Conservation (phyloP, 371 early-diverging fungal genomes). For the Mucor sp. region DNA sequence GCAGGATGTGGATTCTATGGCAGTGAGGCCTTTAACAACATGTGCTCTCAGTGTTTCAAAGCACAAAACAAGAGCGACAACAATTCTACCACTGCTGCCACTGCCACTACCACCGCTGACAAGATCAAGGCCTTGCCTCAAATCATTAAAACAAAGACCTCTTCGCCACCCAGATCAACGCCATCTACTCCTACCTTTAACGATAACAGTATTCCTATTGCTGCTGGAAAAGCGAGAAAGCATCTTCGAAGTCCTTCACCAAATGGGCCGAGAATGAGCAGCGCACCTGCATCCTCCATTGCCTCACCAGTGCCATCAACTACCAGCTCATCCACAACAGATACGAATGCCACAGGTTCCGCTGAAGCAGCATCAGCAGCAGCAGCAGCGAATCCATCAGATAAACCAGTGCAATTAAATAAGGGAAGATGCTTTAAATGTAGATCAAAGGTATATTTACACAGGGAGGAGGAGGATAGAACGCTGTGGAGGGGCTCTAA, state of each 20-base stretch:
- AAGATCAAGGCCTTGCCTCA: background rate
- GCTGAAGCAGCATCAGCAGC: slow-evolving; percentile 5
- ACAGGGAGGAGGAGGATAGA: background rate
- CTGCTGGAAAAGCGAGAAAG: slow-evolving; percentile 24
- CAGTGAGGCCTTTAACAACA: slow-evolving; percentile 61
- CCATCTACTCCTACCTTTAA: slow-evolving; percentile 12
- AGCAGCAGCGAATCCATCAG: slow-evolving; percentile 19
- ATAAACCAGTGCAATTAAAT: slow-evolving; percentile 60
- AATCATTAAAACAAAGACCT: background rate
- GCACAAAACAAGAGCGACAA: slow-evolving; percentile 19
- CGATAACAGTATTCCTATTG: background rate
- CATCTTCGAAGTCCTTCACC: slow-evolving; percentile 41
- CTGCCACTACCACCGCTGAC: background rate
- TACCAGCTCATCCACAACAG: slow-evolving; percentile 18
- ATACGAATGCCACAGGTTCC: slow-evolving; percentile 14
- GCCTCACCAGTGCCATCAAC: slow-evolving; percentile 28
- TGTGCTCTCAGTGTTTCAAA: slow-evolving; percentile 86
- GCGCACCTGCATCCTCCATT: slow-evolving; percentile 25
- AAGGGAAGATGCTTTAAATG: slow-evolving; percentile 80
- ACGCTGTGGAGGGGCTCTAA: background rate
- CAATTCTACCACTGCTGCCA: background rate
- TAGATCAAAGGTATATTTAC: slow-evolving; percentile 59
- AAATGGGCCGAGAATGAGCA: slow-evolving; percentile 11
- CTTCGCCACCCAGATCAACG: slow-evolving; percentile 9
- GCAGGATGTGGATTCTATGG: slow-evolving; percentile 73